phyloP scores from a whole-genome alignment of 306 rosid species.

The Castanea mollissima region DNA sequence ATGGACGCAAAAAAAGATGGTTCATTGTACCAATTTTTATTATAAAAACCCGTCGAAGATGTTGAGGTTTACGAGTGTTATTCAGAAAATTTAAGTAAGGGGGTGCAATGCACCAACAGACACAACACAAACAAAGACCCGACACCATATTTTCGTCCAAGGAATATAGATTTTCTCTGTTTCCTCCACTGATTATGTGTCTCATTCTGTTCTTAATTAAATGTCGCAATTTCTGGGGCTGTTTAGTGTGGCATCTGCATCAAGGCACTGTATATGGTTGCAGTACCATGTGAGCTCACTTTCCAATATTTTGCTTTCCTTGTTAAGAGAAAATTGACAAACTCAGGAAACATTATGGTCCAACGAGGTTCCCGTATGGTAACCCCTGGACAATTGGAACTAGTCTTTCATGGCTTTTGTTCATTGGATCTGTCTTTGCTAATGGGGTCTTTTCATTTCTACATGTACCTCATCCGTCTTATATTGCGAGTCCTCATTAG shows the following conservation, averaged over 20 bases:
- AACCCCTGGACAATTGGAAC: constrained; percentile 2
- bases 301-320: constrained; percentile 10
- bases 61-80: neutral
- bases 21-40: constrained; percentile 25
- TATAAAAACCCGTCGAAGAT: neutral
- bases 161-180: constrained; percentile 32
- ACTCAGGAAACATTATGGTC: constrained; percentile 14
- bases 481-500: no score
- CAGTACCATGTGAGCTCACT: constrained; percentile 15
- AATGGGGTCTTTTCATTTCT: no score
- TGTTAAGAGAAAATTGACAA: constrained; percentile 1
- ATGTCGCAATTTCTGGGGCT: neutral
- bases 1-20: neutral
- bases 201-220: neutral
- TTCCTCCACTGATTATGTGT: constrained; percentile 22
- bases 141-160: constrained; percentile 47
- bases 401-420: constrained; percentile 13
- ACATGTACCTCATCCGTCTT: no score
- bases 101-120: constrained; percentile 33
- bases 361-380: no score
- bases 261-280: neutral
- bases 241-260: neutral
- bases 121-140: constrained; percentile 30
- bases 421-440: constrained; percentile 13
- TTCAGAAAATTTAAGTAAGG: neutral